These are phyloP conservation scores for Crotalaria pallida DNA, from an alignment of 306 rosid genomes.

Conservation along the genomic window DNA sequence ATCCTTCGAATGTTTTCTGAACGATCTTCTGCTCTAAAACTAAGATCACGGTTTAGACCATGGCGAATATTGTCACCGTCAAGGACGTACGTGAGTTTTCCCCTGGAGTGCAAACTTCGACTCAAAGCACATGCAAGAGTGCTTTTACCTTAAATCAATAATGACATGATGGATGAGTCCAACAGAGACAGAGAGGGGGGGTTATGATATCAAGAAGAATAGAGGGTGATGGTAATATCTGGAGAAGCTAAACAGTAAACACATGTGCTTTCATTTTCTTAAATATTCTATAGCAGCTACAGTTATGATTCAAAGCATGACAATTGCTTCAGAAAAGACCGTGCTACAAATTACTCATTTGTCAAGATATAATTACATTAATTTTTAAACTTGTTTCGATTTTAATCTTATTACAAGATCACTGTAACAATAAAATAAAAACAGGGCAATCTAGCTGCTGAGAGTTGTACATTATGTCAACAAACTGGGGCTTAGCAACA, in stretches of 20 bases:
- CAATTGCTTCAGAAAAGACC: slow-evolving; percentile 17
- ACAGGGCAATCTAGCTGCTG: background rate
- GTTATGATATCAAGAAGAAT: background rate
- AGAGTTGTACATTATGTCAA: background rate
- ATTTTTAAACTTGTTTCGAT: background rate
- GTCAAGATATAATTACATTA: background rate
- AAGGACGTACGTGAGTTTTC: slow-evolving; percentile 76
- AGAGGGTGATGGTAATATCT: slow-evolving; percentile 1
- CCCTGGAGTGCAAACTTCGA: slow-evolving; percentile 64
- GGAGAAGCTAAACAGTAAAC: slow-evolving; percentile 7
- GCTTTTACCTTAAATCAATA: slow-evolving; percentile 71
- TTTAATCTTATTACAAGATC: slow-evolving; percentile 5
- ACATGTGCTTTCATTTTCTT: slow-evolving; percentile 4
- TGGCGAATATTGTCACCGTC: slow-evolving; percentile 98
- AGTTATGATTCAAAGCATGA: background rate
- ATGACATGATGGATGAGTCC: slow-evolving; percentile 15
- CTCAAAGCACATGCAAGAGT: slow-evolving; percentile 93
- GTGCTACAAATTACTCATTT: slow-evolving; percentile 6
- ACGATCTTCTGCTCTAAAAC: slow-evolving; percentile 88
- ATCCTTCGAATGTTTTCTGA: slow-evolving; percentile 86
- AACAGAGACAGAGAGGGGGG: background rate
- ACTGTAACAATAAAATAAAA: background rate
- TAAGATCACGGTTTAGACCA: slow-evolving; percentile 85
- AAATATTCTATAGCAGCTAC: background rate
- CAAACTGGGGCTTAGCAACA: background rate